Evolutionary conservation across 371 early-diverging fungal genomes (phyloP), one percentile per base, ranked within the genome.

Genomic region (Actinomortierella wolfii): DNA sequence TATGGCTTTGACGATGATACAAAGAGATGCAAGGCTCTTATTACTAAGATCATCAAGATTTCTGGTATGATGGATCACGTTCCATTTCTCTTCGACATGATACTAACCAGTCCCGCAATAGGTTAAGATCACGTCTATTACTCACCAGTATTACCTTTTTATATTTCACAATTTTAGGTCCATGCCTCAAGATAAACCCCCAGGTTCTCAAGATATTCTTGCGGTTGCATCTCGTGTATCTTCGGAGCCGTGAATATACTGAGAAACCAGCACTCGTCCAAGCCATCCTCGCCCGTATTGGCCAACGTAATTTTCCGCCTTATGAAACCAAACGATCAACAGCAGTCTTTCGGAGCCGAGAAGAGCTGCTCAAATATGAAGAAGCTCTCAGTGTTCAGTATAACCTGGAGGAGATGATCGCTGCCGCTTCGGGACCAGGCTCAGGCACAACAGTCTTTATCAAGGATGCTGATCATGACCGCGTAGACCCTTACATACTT

Each of bases 221-320:
- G 51, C 79, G 82, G 17, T 47, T 86, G 0, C 84, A 83, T n/a
- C 63, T 85, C 11, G 78, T 85, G 11, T 84, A 81, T 50, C 80
- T 81, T 46, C 78, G 86, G 2, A 45, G 69, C n/a, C 75, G 64
- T 18, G 74, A 61, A 34, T 62, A 68, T 5, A 55, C 64, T 0
- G 78, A 77, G 20, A 57, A 57, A 43, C 81, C 42, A 2, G 64
- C 60, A 3, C 83, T 89, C 64, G 54, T 78, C 2, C 64, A 75
- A 0, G 83, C 89, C 0, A 82, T 90, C 24, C 68, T 89, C 2
- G 82, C 86, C 14, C 77, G 73, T 8, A 80, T 85, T 25, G 86
- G 84, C 29, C 81, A 80, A 44, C 75, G 85, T 0, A 77, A 68
- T 21, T 91, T 83, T 43, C 89, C 91, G 11, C 28, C 57, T 0